Conservation (phyloP, 2,329 filamentous ascomycete species). For the Ilyonectria mors-panacis region DNA sequence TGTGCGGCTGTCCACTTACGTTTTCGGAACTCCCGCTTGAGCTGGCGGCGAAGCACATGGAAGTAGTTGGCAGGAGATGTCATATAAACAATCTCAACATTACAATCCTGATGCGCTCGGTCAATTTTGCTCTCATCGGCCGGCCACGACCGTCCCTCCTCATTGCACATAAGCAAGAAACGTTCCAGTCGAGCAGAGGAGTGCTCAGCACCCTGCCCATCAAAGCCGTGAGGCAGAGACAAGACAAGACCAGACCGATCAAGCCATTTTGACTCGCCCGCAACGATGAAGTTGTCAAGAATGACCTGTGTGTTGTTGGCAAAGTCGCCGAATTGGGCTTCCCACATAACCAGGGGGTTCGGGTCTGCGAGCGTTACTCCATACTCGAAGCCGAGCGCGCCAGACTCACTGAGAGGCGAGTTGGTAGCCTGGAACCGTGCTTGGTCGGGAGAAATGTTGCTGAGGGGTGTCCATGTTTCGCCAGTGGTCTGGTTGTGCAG, state of each 20-base stretch:
- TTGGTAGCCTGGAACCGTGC: constrained; percentile 96
- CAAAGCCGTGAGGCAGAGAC: constrained; percentile 96
- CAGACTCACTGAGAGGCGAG: constrained; percentile 83
- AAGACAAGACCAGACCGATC: constrained; percentile 96
- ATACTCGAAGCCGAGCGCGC: constrained; percentile 94
- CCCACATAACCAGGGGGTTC: constrained; percentile 98
- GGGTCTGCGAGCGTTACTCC: constrained; percentile 97
- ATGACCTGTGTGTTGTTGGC: constrained; percentile 99
- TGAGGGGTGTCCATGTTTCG: constrained; percentile 89
- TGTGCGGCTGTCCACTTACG: constrained; percentile 71
- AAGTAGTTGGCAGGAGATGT: constrained; percentile 95
- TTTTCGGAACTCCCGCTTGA: constrained; percentile 98
- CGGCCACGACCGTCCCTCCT: constrained; percentile 94
- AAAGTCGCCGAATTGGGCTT: constrained; percentile 99
- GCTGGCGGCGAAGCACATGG: constrained; percentile 94
- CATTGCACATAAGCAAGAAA: constrained; percentile 95
- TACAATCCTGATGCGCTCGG: constrained; percentile 98
- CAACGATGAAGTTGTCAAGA: constrained; percentile 97
- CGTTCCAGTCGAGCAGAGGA: constrained; percentile 96
- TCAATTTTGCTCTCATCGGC: constrained; percentile 84
- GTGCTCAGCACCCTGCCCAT: constrained; percentile 98
- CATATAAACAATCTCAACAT: constrained; percentile 98
- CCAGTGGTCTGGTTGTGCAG: constrained; percentile 97
- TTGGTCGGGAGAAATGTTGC: constrained; percentile 89
- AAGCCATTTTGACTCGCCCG: constrained; percentile 97